Percentiles rank a stretch among this genome's conserved stretches.
These are phyloP conservation scores for Barnettozyma pratensis DNA, from an alignment of 805 yeast species.

Conservation along the genomic window DNA sequence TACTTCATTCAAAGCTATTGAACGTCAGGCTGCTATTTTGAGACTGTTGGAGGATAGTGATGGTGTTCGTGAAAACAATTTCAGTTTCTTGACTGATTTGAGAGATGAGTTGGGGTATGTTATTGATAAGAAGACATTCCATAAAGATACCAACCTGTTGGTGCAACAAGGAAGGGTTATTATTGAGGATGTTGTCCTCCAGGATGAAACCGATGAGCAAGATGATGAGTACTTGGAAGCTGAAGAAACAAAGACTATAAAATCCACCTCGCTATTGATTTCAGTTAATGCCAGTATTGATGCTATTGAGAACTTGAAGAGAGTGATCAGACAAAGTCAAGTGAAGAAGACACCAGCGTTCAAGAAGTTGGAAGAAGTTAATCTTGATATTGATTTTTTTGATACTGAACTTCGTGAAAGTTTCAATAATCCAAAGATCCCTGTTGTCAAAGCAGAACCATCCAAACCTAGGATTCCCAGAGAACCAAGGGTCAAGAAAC, in stretches of 20 bases:
- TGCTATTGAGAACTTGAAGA: slow-evolving; percentile 14
- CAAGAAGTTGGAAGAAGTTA: slow-evolving; percentile 14
- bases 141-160: slow-evolving; percentile 37
- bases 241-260: not conserved
- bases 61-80: slow-evolving; percentile 43
- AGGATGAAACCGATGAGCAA: slow-evolving; percentile 7
- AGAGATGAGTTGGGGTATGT: slow-evolving; percentile 37
- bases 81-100: slow-evolving; percentile 33
- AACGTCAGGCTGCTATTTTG: slow-evolving; percentile 40
- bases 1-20: slow-evolving; percentile 38
- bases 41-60: slow-evolving; percentile 36
- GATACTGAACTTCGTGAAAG: slow-evolving; percentile 20
- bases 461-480: not conserved
- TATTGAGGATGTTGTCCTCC: slow-evolving; percentile 19
- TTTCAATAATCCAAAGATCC: slow-evolving; percentile 6
- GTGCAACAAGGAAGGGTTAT: slow-evolving; percentile 27
- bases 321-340: not conserved
- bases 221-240: slow-evolving; percentile 2
- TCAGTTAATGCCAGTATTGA: slow-evolving; percentile 20
- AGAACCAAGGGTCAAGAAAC: not conserved
- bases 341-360: not conserved
- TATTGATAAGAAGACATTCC: slow-evolving; percentile 52
- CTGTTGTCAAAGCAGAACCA: not conserved
- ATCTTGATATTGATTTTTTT: slow-evolving; percentile 23
- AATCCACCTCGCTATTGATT: slow-evolving; percentile 21